Evolutionary conservation across 305 asterid genomes (phyloP), one percentile per base, ranked within the genome.

Genomic region (Fraxinus angustifolia): DNA sequence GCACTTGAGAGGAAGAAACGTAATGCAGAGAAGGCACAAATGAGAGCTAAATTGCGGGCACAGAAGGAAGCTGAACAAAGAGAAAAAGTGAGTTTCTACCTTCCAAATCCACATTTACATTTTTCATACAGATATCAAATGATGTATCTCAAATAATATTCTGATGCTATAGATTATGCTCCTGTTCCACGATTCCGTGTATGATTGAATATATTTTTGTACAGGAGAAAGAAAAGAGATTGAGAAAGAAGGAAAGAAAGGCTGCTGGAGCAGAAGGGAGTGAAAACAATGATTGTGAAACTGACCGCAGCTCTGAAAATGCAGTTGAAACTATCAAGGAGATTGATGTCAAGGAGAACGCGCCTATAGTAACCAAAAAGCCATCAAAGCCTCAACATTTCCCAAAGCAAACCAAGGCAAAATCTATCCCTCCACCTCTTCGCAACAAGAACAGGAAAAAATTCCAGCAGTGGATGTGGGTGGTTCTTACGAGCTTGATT

Each of bases 1-100:
- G 95, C 95, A 11, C 81, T 87, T 26, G 95, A 91, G 83, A 89
- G 93, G 91, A 91, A 91, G 86, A 89, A 84, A 78, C 87, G 90
- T 42, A 86, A 48, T 71, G 92, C 90, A 6, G 92, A 90, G 86
- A 91, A 91, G 84, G 88, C 92, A 26, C 93, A 90, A 65, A 31
- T 75, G 81, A 85, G 91, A 82, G 91, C 91, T 48, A 91, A 91
- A 65, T 60, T 90, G 81, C 88, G 90, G 77, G 92, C 95, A 2
- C 91, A 78, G 82, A 91, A 88, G 84, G 95, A 90, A 84, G 92
- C 93, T 31, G 95, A 90, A 85, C 91, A 86, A 77, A 89, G 79
- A 85, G 93, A 90, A 81, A 91, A 91, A 92, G 95, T 91, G 80
- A 81, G 30, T 73, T 36, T 73, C 74, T 76, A 40, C 19, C 16